A percentile compares a stretch with the other conserved stretches of the same genome.
These are phyloP conservation scores for Nicotiana paniculata DNA, from an alignment of 257 asterid genomes.

Conservation along the genomic window DNA sequence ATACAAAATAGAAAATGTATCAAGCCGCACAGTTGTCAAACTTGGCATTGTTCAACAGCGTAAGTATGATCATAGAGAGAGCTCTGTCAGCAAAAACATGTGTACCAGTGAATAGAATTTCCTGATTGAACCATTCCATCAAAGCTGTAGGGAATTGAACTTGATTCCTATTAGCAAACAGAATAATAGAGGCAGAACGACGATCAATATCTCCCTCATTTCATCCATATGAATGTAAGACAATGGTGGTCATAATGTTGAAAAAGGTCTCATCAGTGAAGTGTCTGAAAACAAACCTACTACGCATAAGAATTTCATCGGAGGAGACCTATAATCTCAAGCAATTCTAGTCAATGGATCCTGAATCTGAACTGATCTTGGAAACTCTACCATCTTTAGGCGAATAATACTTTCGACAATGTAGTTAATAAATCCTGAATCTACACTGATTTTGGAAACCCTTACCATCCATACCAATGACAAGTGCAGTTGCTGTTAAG, in stretches of 20 bases:
- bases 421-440: no score
- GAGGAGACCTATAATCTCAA: neutral
- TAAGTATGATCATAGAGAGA: neutral
- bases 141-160: neutral
- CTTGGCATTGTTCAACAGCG: neutral
- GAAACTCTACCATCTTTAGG: no score
- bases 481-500: neutral
- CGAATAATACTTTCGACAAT: no score
- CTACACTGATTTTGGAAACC: neutral
- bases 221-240: neutral
- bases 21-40: neutral
- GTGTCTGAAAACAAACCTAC: neutral
- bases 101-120: neutral
- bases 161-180: neutral
- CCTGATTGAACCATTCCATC: neutral
- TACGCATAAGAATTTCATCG: neutral
- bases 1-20: neutral
- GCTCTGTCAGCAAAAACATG: neutral
- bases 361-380: neutral
- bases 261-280: neutral
- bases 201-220: neutral
- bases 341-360: neutral
- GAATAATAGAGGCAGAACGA: neutral
- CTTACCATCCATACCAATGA: neutral
- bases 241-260: neutral